Evolutionary conservation across 306 rosid genomes (phyloP).

Genomic region (Cicer arietinum): DNA sequence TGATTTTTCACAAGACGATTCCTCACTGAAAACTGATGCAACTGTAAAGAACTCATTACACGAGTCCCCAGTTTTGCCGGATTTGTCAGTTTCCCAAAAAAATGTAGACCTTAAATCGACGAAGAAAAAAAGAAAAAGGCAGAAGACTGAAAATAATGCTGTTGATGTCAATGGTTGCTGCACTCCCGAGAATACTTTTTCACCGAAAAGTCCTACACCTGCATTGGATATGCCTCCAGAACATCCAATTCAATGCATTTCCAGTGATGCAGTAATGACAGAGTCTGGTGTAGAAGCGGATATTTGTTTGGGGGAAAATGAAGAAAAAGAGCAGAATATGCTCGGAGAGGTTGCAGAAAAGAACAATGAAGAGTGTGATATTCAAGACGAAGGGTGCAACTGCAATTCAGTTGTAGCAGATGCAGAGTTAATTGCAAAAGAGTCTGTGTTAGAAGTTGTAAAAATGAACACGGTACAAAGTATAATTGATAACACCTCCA

Average conservation of each 20-base stretch:
- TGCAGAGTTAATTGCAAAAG: conserved; percentile 33
- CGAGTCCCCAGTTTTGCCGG: conserved; percentile 38
- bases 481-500: conserved; percentile 31
- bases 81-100: conserved; percentile 26
- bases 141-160: conserved; percentile 29
- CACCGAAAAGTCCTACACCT: conserved; percentile 31
- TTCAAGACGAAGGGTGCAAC: conserved; percentile 31
- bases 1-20: conserved; percentile 22
- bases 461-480: conserved; percentile 30
- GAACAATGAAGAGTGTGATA: conserved; percentile 4
- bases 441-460: conserved; percentile 37
- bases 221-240: conserved; percentile 38
- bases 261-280: conserved; percentile 38
- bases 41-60: conserved; percentile 32
- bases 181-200: conserved; percentile 37
- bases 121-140: conserved; percentile 30
- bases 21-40: conserved; percentile 33
- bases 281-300: conserved; percentile 37
- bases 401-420: conserved; percentile 34
- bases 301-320: conserved; percentile 38
- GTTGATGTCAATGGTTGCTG: conserved; percentile 33
- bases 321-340: conserved; percentile 33
- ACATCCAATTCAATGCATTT: conserved; percentile 16
- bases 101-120: conserved; percentile 35
- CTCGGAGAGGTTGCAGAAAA: conserved; percentile 34